Evolutionary conservation across 202 grass and related monocot genomes (phyloP), one percentile per base, ranked within the genome.

Genomic region (Sporobolus alterniflorus): DNA sequence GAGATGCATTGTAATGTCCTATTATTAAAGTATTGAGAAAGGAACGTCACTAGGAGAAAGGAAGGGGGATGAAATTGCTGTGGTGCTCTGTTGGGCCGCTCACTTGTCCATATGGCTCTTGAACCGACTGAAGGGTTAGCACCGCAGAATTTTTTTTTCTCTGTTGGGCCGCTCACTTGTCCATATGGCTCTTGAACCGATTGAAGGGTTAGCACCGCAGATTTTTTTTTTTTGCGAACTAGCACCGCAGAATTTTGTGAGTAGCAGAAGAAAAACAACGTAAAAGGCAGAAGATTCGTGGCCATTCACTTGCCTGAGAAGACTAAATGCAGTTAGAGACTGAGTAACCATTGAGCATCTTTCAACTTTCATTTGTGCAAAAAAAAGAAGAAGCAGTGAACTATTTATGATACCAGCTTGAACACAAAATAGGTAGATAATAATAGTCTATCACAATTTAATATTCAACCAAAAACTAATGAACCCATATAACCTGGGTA

Each of bases 61-160:
- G 64, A 51, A 46, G 12, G 8, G 69, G 56, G 17, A 28, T 69
- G 79, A 71, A 81, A 30, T 60, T 81, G 79, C 62, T 78, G 65
- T 79, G 79, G 78, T 86, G 78, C 82, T 59, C 76, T 74, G 74
- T 79, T 84, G 67, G 81, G 60, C 76, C 56, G 77, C 69, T 93
- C 74, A 74, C 59, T 80, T 82, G 79, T 89, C 84, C 79, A 81
- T 52, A 85, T 91, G 87, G 80, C 87, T 92, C 78, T 88, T 94
- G 79, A 76, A 67, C 51, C 71, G 74, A 56, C 28, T 76, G 89
- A 88, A 94, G 84, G 84, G 87, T 82, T 94, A 88, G 80, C 69
- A 78, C 68, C 69, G 18, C n/a, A n/a, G n/a, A n/a, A n/a, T n/a
- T n/a, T n/a, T n/a, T n/a, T n/a, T n/a, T n/a, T n/a, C 82, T 59